Conservation (phyloP, 2,329 filamentous ascomycete genomes). For the Neofusicoccum umdonicola region DNA sequence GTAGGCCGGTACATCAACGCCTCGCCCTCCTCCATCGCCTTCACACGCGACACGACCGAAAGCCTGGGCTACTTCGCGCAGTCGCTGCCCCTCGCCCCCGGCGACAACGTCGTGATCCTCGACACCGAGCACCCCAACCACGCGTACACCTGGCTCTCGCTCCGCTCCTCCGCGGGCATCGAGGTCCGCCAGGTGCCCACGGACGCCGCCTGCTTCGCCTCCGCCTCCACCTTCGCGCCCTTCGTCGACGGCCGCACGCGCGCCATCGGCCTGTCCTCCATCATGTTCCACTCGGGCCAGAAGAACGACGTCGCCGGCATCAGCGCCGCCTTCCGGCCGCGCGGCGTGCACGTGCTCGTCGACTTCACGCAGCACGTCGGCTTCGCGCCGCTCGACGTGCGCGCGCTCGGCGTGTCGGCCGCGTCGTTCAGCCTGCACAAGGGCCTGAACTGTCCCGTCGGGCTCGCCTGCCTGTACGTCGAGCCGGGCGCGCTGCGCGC, state of each 20-base stretch:
- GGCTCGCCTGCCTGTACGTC: background rate
- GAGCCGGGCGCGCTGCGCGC: background rate
- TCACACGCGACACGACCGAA: background rate
- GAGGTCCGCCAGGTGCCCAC: background rate
- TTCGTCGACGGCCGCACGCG: background rate
- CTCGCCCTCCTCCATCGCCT: background rate
- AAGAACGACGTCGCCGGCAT: background rate
- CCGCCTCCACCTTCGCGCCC: background rate
- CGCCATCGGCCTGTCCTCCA: background rate
- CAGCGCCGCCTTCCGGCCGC: background rate
- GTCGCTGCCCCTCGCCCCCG: background rate
- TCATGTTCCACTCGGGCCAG: background rate
- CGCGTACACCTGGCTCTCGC: background rate
- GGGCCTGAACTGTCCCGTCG: background rate
- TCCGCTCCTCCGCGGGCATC: background rate
- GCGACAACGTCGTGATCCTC: conserved; percentile 2
- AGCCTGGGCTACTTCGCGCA: background rate
- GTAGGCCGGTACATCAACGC: background rate
- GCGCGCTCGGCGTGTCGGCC: background rate
- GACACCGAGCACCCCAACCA: background rate
- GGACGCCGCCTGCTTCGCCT: background rate
- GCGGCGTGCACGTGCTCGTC: background rate
- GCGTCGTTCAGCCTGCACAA: background rate
- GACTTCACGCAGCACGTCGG: background rate
- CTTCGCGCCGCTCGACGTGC: background rate